Percentiles rank a stretch among this genome's conserved stretches.
Evolutionary conservation across 495 filamentous ascomycete genomes (phyloP).

Genomic region (Lophiotrema nucula): DNA sequence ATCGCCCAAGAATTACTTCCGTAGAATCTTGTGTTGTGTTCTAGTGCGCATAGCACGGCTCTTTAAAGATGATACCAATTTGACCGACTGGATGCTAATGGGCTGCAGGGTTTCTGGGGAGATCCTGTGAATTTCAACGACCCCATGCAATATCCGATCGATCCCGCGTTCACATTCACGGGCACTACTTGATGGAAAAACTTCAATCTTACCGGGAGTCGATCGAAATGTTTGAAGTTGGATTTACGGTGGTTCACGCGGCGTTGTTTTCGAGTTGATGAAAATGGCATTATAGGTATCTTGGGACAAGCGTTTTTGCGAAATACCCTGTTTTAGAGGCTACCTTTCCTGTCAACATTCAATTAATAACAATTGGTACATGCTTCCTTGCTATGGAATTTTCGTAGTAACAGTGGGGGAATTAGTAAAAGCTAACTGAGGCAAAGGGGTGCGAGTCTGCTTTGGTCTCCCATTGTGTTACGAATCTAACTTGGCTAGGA

Average conservation of each 20-base stretch:
- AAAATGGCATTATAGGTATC: neutral
- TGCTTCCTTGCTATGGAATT: neutral
- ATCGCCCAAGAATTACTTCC: too few species aligned
- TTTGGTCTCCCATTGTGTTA: too few species aligned
- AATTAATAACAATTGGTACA: neutral
- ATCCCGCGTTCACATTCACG: neutral
- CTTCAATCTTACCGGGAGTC: too few species aligned
- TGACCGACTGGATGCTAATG: neutral
- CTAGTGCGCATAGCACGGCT: too few species aligned
- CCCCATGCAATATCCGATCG: neutral
- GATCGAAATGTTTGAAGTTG: too few species aligned
- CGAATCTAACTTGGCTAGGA: too few species aligned
- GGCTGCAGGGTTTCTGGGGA: constrained; percentile 23
- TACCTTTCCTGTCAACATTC: neutral
- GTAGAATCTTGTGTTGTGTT: too few species aligned
- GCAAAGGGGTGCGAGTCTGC: too few species aligned
- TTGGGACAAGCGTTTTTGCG: neutral
- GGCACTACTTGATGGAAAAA: neutral
- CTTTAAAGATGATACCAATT: too few species aligned
- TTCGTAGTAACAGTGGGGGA: too few species aligned
- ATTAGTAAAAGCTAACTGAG: too few species aligned
- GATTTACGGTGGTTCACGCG: neutral
- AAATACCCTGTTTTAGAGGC: neutral
- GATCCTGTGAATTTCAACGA: constrained; percentile 21
- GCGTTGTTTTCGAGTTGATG: neutral